These are phyloP conservation scores for Globisporangium acanthophoron DNA, from an alignment of 352 stramenopile genomes.

Conservation along the genomic window DNA sequence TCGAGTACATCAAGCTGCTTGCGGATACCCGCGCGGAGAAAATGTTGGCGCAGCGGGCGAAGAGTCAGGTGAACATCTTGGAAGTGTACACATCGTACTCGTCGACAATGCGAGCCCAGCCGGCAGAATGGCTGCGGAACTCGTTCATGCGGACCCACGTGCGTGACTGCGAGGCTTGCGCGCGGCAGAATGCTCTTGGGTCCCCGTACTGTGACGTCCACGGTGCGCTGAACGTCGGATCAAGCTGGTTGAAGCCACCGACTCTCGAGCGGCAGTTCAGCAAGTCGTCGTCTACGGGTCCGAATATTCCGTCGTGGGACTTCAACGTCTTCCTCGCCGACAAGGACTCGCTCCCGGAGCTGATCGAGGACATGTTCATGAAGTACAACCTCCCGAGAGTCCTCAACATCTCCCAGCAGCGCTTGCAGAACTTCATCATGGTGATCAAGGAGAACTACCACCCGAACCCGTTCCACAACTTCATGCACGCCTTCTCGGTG, in stretches of 20 bases:
- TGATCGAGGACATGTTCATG: slow-evolving; percentile 73
- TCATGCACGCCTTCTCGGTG: slow-evolving; percentile 85
- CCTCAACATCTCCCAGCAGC: slow-evolving; percentile 44
- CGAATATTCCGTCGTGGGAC: slow-evolving; percentile 51
- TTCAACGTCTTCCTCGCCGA: slow-evolving; percentile 78
- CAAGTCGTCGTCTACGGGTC: slow-evolving; percentile 5
- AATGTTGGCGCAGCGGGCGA: slow-evolving; percentile 59
- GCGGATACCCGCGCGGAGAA: slow-evolving; percentile 72
- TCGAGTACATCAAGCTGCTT: slow-evolving; percentile 87
- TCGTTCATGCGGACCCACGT: slow-evolving; percentile 52
- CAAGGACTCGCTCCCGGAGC: slow-evolving; percentile 34
- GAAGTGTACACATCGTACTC: slow-evolving; percentile 77
- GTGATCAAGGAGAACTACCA: slow-evolving; percentile 82
- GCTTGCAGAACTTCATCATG: slow-evolving; percentile 75
- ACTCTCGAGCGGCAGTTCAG: slow-evolving; percentile 11
- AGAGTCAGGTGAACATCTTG: slow-evolving; percentile 71
- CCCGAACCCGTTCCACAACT: slow-evolving; percentile 91
- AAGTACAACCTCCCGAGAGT: slow-evolving; percentile 68
- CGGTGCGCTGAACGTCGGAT: background rate
- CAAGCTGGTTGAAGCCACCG: slow-evolving; percentile 7
- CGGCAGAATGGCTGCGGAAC: slow-evolving; percentile 44
- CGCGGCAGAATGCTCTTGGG: slow-evolving; percentile 1
- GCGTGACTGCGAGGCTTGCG: slow-evolving; percentile 33
- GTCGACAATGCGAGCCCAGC: slow-evolving; percentile 28
- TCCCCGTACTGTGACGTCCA: slow-evolving; percentile 1